These are phyloP conservation scores for Neofusicoccum laricinum DNA, from an alignment of 2,329 filamentous ascomycete genomes.

Conservation along the genomic window DNA sequence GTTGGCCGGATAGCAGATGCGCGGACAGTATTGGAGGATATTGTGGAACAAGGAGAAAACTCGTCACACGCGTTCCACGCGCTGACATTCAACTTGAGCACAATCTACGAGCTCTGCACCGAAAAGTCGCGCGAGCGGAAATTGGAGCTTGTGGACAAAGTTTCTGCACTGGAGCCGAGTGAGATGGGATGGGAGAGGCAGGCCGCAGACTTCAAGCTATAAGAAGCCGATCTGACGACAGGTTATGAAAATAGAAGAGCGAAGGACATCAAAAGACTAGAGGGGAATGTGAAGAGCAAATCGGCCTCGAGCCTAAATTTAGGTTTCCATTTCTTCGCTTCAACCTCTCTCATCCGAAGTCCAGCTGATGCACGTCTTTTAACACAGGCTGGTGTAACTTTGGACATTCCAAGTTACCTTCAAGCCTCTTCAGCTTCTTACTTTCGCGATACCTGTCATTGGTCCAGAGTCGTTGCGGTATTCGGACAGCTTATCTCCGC, in stretches of 20 bases:
- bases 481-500: not conserved
- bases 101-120: constrained; percentile 87
- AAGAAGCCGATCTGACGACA: not conserved
- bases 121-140: constrained; percentile 73
- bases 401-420: not conserved
- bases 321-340: not conserved
- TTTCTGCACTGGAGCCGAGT: constrained; percentile 57
- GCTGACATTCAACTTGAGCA: constrained; percentile 83
- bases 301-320: not conserved
- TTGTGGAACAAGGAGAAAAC: constrained; percentile 55
- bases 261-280: not conserved
- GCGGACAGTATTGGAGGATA: constrained; percentile 61
- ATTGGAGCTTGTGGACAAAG: constrained; percentile 64
- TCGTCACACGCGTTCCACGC: constrained; percentile 65
- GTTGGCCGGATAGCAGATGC: constrained; percentile 67
- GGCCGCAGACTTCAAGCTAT: constrained; percentile 76
- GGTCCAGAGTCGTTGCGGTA: not conserved
- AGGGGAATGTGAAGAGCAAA: not conserved
- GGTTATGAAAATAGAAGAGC: not conserved
- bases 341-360: not conserved
- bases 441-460: not conserved
- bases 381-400: not conserved
- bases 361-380: not conserved
- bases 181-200: constrained; percentile 66
- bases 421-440: not conserved